A percentile compares a stretch with the other conserved stretches of the same genome.
Conservation (phyloP, 2,329 filamentous ascomycete genomes). For the Fusarium luffae region DNA sequence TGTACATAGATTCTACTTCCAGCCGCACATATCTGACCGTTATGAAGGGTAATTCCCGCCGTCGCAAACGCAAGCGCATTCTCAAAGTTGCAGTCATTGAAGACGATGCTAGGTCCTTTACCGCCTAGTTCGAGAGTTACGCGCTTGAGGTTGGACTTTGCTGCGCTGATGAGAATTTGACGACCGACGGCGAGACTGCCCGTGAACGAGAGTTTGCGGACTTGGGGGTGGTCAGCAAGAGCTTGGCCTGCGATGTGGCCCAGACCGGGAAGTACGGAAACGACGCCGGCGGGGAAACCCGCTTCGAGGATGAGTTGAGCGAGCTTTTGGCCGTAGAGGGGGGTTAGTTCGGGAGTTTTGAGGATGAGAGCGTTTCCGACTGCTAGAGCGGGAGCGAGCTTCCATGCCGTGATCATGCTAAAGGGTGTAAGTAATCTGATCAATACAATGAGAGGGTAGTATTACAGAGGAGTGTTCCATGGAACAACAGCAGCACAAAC, state of each 20-base stretch:
- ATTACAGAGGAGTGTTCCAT: conserved; percentile 76
- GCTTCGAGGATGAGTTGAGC: conserved; percentile 74
- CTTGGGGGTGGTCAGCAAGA: conserved; percentile 69
- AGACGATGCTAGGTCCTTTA: conserved; percentile 70
- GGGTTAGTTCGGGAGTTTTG: conserved; percentile 72
- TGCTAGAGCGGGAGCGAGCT: conserved; percentile 73
- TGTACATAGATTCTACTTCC: conserved; percentile 70
- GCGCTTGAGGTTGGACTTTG: conserved; percentile 79
- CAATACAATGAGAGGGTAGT: no score
- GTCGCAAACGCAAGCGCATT: conserved; percentile 65
- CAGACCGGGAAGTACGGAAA: conserved; percentile 77
- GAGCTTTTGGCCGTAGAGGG: conserved; percentile 69
- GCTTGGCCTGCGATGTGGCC: conserved; percentile 74
- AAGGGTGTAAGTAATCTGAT: no score
- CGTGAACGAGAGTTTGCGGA: conserved; percentile 81
- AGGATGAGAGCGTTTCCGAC: conserved; percentile 70
- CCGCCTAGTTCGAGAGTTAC: conserved; percentile 79
- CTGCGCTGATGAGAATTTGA: conserved; percentile 78
- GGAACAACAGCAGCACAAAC: conserved; percentile 77
- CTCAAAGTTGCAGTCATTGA: conserved; percentile 69
- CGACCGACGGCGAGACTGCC: conserved; percentile 74
- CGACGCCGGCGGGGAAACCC: conserved; percentile 78
- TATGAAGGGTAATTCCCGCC: conserved; percentile 60
- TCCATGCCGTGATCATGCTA: conserved; percentile 51
- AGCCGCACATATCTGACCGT: conserved; percentile 70